Base-by-base conservation (phyloP, 805 yeast genomes). In the Tetrapisispora namnaoensis region DNA sequence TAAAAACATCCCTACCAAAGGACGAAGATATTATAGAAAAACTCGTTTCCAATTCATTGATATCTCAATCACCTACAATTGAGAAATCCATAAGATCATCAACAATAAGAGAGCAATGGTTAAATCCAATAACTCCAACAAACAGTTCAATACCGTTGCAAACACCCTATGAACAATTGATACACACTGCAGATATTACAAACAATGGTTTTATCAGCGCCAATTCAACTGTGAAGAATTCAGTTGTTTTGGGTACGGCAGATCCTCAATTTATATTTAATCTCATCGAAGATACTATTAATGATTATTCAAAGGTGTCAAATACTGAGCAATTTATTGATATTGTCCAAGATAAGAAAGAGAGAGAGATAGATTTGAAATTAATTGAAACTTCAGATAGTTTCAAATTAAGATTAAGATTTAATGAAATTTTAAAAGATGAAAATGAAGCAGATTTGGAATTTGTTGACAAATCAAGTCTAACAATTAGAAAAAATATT, bases 121-220 rank as follows among this genome's bases (percentile, higher is more conserved):
- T 60, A 13, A 53, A 55, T 37, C 20, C 52, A 16, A 54, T 49
- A 32, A 45, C 57, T 14, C 53, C 55, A 7, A 50, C 50, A 17
- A 24, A 28, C 11, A 38, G 22, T 22, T 40, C 38, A 20, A 34
- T 40, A 1, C 20, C 30, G 13, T 20, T 49, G 5, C 51, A 53
- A 27, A 64, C 68, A 2, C 69, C 69, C 2, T 46, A 40, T 44
- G 65, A 61, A 17, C 67, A 62, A 47, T 47, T 62, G 27, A 61
- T 65, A 10, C 53, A 49, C 18, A 60, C 66, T 1, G 65, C 65
- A 2, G 65, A 65, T 38, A 41, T 65, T 11, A 53, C 61, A 4
- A 53, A 56, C 4, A 52, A 58, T 49, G 69, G 69, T 5, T 62
- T 62, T 43, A 55, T 52, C 36, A 55, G 53, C 1, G 53, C 57